Base-by-base conservation (phyloP, 345 rosid genomes). In the Euphorbia tirucalli region DNA sequence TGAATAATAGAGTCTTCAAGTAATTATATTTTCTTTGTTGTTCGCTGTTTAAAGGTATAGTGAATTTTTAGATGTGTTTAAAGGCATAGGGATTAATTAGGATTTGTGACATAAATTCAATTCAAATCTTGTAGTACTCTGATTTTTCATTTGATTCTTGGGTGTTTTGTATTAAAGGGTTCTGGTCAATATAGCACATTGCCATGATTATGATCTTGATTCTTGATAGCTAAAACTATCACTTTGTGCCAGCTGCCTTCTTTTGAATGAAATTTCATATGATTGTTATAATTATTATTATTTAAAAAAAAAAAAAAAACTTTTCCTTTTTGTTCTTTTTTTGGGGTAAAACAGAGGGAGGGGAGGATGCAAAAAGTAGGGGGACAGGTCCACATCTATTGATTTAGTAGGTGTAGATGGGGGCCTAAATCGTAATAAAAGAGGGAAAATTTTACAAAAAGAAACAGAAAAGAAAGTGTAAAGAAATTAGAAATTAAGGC, bases 1-100 rank as follows among this genome's bases (percentile, higher is more conserved):
- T 68, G 85, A 76, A 75, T 60, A 16, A 18, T n/a, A n/a, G n/a
- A 64, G 15, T 16, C 6, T 46, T 66, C 46, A 55, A 50, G 21
- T 55, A 35, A 1, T 4, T 61, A 63, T 60, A 68, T 56, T 73
- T 14, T 55, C 75, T 22, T 60, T 63, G 48, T 43, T 54, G 56
- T 46, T 30, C 14, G 7, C 0, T 55, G 70, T 60, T 5, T 49
- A 43, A 35, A 52, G 74, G 59, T 65, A 72, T 55, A 80, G 77
- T 66, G 80, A 74, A 69, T 75, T 65, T 81, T 41, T 31, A 15
- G n/a, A n/a, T n/a, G n/a, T n/a, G n/a, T n/a, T n/a, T n/a, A n/a
- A n/a, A n/a, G n/a, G n/a, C n/a, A n/a, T n/a, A n/a, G n/a, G n/a
- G n/a, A n/a, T n/a, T n/a, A n/a, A n/a, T 44, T 66, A 67, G 79